Evolutionary conservation across 306 rosid species (phyloP).

Genomic region (Quercus engelmannii): DNA sequence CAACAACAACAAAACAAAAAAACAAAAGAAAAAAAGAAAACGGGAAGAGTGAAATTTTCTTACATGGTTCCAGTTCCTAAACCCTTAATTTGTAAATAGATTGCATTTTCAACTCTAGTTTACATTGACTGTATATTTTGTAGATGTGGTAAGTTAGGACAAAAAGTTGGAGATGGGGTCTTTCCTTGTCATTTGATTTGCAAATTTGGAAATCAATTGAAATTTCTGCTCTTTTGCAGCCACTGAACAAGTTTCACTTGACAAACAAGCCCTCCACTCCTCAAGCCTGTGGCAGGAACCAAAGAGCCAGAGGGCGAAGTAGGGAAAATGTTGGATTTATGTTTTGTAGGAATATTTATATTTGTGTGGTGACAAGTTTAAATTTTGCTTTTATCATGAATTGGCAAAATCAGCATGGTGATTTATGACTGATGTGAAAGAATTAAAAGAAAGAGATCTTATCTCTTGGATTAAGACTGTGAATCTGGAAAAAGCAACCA

Average conservation of each 20-base stretch:
- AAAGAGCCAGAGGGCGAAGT: neutral
- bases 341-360: no score
- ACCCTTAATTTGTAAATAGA: conserved; percentile 7
- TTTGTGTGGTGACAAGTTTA: no score
- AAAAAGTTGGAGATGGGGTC: conserved; percentile 1
- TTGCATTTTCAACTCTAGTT: conserved; percentile 12
- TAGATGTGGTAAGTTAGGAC: neutral
- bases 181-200: conserved; percentile 19
- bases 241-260: neutral
- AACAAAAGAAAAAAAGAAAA: conserved; percentile 13
- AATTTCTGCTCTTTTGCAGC: conserved; percentile 22
- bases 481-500: no score
- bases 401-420: no score
- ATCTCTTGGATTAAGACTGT: no score
- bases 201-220: conserved; percentile 10
- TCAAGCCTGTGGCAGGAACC: neutral
- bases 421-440: no score
- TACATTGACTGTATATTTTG: conserved; percentile 32
- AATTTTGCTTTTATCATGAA: no score
- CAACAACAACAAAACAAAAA: neutral
- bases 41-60: neutral
- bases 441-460: no score
- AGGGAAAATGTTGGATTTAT: neutral
- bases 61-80: neutral
- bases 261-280: neutral